Base-by-base conservation (phyloP, 768 basidiomycete species). In the Mycena albidolilacea region DNA sequence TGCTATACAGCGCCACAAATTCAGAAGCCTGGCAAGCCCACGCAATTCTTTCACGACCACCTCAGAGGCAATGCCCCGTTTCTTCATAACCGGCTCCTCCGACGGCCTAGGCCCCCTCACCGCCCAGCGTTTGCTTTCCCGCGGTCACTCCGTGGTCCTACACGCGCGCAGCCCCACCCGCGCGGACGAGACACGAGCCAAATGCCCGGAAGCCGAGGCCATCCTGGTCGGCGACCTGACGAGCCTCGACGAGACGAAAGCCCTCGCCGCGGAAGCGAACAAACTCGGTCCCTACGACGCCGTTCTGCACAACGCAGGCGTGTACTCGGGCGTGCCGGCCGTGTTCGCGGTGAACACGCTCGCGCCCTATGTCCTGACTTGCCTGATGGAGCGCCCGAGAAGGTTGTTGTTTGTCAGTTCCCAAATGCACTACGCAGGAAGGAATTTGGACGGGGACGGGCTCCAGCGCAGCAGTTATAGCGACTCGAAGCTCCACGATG, bases 61-160 rank as follows among this genome's bases (percentile, higher is more conserved):
- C 30, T 3, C 4, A 30, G 30, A 30, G 30, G 2, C 30, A 37
- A 38, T 39, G 37, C 17, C 57, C 7, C 57, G 38, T 7, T 59
- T 59, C 37, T 59, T 59, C 37, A 59, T 59, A 38, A 59, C 57
- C 8, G 57, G 57, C 38, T 59, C 57, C 37, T 59, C 57, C 12
- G 57, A 59, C 37, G 57, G 57, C 12, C 17, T 59, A 10, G 57
- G 57, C 37, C 57, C 39, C 7, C 57, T 59, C 35, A 59, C 57
- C 17, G 57, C 57, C 12, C 57, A 39, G 57, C 37, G 57, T n/a
- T 30, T 59, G 15, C 37, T 59, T 38, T 39, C 57, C 7, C 37
- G 19, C 15, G 57, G 57, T 7, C 57, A 59, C 37, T 59, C 57
- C 37, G 57, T 59, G 5, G 38, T 59, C 57, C 57, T 59, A 38